phyloP scores from a whole-genome alignment of 495 filamentous ascomycete genomes.

The Podospora didyma region DNA sequence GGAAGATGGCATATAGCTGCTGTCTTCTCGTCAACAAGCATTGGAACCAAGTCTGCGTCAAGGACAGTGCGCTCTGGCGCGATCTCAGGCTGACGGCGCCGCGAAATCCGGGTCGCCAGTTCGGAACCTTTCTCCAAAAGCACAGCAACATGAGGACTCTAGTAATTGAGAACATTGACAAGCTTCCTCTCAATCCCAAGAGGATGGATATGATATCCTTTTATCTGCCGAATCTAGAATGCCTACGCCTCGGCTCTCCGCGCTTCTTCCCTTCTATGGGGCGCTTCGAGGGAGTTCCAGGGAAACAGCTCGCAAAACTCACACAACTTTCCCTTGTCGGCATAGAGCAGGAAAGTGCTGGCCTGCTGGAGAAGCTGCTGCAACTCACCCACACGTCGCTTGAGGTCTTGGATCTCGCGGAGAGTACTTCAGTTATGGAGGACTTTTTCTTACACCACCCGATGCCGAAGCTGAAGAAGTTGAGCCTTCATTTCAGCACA shows the following conservation, averaged over 20 bases:
- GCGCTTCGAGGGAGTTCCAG: background rate
- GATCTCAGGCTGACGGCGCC: conserved; percentile 11
- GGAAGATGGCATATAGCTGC: background rate
- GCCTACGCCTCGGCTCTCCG: conserved; percentile 2
- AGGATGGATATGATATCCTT: conserved; percentile 7
- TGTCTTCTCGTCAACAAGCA: conserved; percentile 20
- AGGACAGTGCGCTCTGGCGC: conserved; percentile 17
- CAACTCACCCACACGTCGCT: background rate
- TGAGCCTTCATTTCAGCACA: background rate
- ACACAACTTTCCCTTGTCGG: conserved; percentile 1
- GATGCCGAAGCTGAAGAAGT: background rate
- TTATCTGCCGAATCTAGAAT: conserved; percentile 12
- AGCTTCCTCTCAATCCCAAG: conserved; percentile 5
- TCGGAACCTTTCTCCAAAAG: conserved; percentile 15
- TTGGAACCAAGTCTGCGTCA: conserved; percentile 13
- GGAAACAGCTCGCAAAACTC: conserved; percentile 2
- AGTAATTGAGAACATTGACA: conserved; percentile 8
- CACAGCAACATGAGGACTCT: conserved; percentile 12
- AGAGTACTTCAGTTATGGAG: background rate
- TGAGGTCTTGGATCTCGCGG: background rate
- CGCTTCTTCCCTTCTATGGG: background rate
- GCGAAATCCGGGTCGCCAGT: conserved; percentile 7
- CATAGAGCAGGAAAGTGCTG: conserved; percentile 3
- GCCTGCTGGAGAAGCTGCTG: conserved; percentile 15
- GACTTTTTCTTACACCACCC: background rate